Evolutionary conservation across 495 filamentous ascomycete species (phyloP).

Genomic region (Tetracladium setigerum): DNA sequence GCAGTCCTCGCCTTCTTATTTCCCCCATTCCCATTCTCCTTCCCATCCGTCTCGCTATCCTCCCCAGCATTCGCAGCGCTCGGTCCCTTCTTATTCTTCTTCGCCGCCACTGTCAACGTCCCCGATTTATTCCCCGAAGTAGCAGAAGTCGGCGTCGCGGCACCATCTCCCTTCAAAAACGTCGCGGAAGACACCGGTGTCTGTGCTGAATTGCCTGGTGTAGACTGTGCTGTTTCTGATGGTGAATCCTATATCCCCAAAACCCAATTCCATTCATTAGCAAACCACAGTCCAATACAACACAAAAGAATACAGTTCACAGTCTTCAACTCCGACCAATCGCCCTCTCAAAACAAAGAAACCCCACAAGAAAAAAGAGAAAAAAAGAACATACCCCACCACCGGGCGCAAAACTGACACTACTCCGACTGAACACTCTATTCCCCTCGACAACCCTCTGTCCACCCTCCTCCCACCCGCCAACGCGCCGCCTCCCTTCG

Average conservation of each 20-base stretch:
- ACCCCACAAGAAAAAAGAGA: not conserved
- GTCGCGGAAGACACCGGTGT: slow-evolving; percentile 36
- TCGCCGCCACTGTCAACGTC: slow-evolving; percentile 21
- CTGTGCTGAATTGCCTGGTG: slow-evolving; percentile 25
- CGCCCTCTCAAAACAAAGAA: not conserved
- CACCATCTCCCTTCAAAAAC: slow-evolving; percentile 30
- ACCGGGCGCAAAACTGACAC: slow-evolving; percentile 44
- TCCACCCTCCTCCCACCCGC: slow-evolving; percentile 38
- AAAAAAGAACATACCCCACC: slow-evolving; percentile 25
- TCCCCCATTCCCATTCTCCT: not conserved
- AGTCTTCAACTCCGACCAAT: too few relatives aligned
- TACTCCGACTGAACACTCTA: slow-evolving; percentile 53
- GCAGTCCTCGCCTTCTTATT: slow-evolving; percentile 43
- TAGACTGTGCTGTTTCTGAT: slow-evolving; percentile 14
- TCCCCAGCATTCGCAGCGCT: slow-evolving; percentile 27
- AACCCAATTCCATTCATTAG: not conserved
- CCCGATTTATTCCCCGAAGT: slow-evolving; percentile 30
- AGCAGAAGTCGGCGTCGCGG: slow-evolving; percentile 32
- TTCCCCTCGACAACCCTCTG: slow-evolving; percentile 42
- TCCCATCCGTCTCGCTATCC: slow-evolving; percentile 37
- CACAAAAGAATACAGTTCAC: not conserved
- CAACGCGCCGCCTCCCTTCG: slow-evolving; percentile 59
- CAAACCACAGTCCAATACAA: not conserved
- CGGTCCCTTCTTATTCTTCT: slow-evolving; percentile 33
- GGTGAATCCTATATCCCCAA: slow-evolving; percentile 12